phyloP scores from a whole-genome alignment of 768 basidiomycete genomes.

The Chlorophyllum brunneum region DNA sequence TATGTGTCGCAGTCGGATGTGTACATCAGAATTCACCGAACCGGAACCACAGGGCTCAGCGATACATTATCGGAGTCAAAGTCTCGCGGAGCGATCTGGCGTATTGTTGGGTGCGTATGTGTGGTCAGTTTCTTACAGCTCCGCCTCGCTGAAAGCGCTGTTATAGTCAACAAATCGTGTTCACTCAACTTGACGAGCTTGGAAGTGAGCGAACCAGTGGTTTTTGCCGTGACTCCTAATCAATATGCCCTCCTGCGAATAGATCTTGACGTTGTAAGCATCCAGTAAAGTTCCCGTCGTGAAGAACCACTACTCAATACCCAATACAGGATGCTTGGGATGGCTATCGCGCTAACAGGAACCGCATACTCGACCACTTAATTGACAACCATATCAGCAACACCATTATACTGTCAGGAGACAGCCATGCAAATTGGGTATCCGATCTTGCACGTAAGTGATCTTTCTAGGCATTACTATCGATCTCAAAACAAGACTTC shows the following conservation, averaged over 20 bases:
- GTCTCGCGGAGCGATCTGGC: slow-evolving; percentile 47
- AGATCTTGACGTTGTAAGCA: slow-evolving; percentile 5
- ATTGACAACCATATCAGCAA: slow-evolving; percentile 48
- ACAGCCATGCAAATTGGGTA: slow-evolving; percentile 61
- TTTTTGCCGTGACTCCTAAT: background rate
- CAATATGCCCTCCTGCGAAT: background rate
- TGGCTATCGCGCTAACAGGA: slow-evolving; percentile 53
- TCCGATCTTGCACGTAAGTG: slow-evolving; percentile 44
- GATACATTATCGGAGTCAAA: slow-evolving; percentile 43
- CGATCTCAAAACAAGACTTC: background rate
- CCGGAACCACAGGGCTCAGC: slow-evolving; percentile 34
- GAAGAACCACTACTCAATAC: background rate
- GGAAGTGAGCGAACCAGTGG: background rate
- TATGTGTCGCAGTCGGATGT: slow-evolving; percentile 18
- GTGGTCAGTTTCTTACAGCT: background rate
- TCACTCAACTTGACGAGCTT: slow-evolving; percentile 36
- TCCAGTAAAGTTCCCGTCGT: background rate
- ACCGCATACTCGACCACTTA: slow-evolving; percentile 43
- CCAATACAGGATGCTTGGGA: slow-evolving; percentile 50
- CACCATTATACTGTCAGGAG: slow-evolving; percentile 55
- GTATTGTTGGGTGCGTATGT: slow-evolving; percentile 45
- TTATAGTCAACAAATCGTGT: slow-evolving; percentile 52
- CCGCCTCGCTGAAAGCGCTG: background rate
- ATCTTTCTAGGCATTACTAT: background rate
- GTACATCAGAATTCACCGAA: background rate